Base-by-base conservation (phyloP, 768 basidiomycete species). In the Mrakia frigida region DNA sequence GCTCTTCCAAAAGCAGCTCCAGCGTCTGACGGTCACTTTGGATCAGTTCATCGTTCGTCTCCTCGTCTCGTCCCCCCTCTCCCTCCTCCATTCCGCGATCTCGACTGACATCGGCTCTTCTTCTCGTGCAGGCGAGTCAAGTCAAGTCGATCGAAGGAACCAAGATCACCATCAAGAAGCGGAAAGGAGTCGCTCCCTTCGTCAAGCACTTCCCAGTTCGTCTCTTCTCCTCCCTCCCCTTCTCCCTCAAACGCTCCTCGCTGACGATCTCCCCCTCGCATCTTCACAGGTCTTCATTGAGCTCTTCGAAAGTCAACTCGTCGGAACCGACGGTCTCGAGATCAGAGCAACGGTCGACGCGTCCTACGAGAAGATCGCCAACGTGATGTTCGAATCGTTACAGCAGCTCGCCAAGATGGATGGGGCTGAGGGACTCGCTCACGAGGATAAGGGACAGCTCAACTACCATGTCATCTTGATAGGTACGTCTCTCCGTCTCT, bases 381-480 rank as follows among this genome's bases (percentile, higher is more conserved):
- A 91, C 78, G 86, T 90, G 60, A 97, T 98, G 88, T 95, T 98
- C 81, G 94, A 93, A 63, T 91, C 89, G 21, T 83, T 98, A 78
- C 94, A 94, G 83, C 94, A 95, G 78, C 93, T 98, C 88, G 96
- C 95, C 16, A 98, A 97, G 83, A 85, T 96, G 87, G 91, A 94
- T 75, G 92, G 93, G 0, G 84, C 84, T 28, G 81, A 82, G 9
- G 84, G 83, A 23, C 79, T 80, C 14, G 91, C 89, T 0, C 82
- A 81, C 6, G 96, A 98, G 81, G 95, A 94, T 83, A 98, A 98
- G 83, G 94, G 94, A 0, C 94, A 96, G 81, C 87, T 98, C 72
- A 98, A 98, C 83, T 97, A 93, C 79, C 94, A 97, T 82, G 93
- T 98, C 79, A 91, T 96, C 81, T 86, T 98, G 77, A 91, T 98